These are phyloP conservation scores for Tylopilus rubrobrunneus DNA, from an alignment of 768 basidiomycete species.

Conservation along the genomic window DNA sequence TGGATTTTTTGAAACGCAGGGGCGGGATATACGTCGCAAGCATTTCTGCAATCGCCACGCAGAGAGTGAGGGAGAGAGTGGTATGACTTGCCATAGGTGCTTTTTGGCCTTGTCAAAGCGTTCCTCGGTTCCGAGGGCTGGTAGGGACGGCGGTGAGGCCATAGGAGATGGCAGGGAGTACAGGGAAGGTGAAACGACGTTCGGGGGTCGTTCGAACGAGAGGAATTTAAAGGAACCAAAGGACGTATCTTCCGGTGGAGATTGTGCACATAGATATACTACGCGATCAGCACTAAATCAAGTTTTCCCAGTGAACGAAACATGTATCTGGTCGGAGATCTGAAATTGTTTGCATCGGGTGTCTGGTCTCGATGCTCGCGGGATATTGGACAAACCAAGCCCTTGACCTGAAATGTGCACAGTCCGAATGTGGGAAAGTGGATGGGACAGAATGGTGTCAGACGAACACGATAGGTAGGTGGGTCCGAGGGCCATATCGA, in stretches of 20 bases:
- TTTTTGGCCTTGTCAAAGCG: conserved; percentile 36
- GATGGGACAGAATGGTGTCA: conserved; percentile 27
- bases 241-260: conserved; percentile 30
- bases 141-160: conserved; percentile 23
- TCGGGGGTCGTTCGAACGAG: conserved; percentile 20
- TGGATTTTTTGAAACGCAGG: conserved; percentile 9
- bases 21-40: conserved; percentile 12
- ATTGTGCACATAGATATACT: conserved; percentile 40
- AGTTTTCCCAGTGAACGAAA: conserved; percentile 35
- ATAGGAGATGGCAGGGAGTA: conserved; percentile 16
- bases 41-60: conserved; percentile 3
- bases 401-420: conserved; percentile 31
- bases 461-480: conserved; percentile 32
- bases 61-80: conserved; percentile 4
- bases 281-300: conserved; percentile 37
- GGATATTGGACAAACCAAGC: conserved; percentile 33
- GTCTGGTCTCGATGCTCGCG: conserved; percentile 36
- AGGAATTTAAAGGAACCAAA: conserved; percentile 30
- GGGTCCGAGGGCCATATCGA: conserved; percentile 37
- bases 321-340: conserved; percentile 37
- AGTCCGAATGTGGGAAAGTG: conserved; percentile 33
- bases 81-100: conserved; percentile 31
- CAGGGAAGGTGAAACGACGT: conserved; percentile 25
- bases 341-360: conserved; percentile 32
- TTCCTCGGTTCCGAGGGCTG: conserved; percentile 24